Base-by-base conservation (phyloP, 805 yeast genomes). In the Cyberlindnera saturnus region DNA sequence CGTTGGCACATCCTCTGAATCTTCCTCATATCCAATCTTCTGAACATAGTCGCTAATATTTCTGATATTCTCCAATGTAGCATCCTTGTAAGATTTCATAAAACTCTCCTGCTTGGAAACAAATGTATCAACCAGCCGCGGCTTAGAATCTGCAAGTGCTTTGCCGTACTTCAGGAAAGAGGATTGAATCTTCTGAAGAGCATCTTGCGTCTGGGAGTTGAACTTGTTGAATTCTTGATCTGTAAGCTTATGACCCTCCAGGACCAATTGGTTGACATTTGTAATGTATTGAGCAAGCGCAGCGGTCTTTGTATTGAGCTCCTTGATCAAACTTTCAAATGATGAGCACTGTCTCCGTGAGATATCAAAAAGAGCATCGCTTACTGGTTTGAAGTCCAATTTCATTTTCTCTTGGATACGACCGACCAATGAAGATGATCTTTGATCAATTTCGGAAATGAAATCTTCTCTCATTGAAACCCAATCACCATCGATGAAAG, bases 41-140 rank as follows among this genome's bases (percentile, higher is more conserved):
- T 48, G 19, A 1, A 42, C 42, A 14, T 44, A 32, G 1, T 33
- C 16, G 3, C 46, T 36, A 5, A 57, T 31, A 11, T 39, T 37
- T 1, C 17, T 5, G 23, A 36, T 6, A 44, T 42, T 34, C 3
- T 42, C 32, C 8, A 35, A 20, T 7, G 49, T 45, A n/a, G 47
- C 39, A 31, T 23, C 32, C 19, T 10, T 36, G 47, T 36, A 41
- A 18, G 50, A 29, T 10, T 32, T n/a, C 34, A 32, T 26, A 13
- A 45, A 45, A 4, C 44, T 23, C 4, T n/a, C 13, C 23, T 45
- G 54, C 17, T 39, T 42, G 14, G 33, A 10, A 1, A 56, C 14
- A 14, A 41, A 48, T 1, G 53, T 11, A 19, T 47, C 58, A 34
- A 56, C 41, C 14, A 52, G 32, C 23, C 47, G 48, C n/a, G 53